phyloP scores from a whole-genome alignment of 495 filamentous ascomycete species.

The Penicillium malachiteum region DNA sequence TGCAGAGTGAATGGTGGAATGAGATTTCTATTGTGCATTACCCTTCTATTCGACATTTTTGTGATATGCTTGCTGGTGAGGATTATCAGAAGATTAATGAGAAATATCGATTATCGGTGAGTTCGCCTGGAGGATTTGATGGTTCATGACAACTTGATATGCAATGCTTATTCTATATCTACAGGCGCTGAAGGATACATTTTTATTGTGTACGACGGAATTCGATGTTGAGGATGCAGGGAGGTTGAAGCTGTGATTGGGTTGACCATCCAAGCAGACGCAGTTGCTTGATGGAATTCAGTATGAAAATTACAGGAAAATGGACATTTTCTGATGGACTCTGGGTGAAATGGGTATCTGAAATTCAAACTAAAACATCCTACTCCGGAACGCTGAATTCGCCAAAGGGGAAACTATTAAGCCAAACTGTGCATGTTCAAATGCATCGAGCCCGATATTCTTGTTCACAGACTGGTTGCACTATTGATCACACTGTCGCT shows the following conservation, averaged over 20 bases:
- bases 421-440: neutral
- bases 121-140: constrained; percentile 1
- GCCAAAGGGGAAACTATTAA: neutral
- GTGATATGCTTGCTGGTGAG: constrained; percentile 59
- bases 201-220: constrained; percentile 61
- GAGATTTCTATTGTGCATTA: constrained; percentile 67
- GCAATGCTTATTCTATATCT: constrained; percentile 1
- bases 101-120: constrained; percentile 50
- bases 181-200: constrained; percentile 58
- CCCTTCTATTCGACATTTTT: constrained; percentile 61
- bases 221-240: constrained; percentile 38
- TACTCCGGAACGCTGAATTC: constrained; percentile 4
- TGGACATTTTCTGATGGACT: constrained; percentile 2
- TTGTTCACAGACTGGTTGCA: constrained; percentile 5
- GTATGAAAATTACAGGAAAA: neutral
- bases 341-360: constrained; percentile 24
- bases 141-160: neutral
- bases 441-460: neutral
- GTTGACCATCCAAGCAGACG: neutral
- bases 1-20: constrained; percentile 47
- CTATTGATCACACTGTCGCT: constrained; percentile 50
- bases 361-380: constrained; percentile 3
- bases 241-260: constrained; percentile 24
- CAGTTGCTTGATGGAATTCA: neutral
- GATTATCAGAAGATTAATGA: constrained; percentile 66